phyloP scores from a whole-genome alignment of 2,329 filamentous ascomycete species.

The Cercospora janseana region DNA sequence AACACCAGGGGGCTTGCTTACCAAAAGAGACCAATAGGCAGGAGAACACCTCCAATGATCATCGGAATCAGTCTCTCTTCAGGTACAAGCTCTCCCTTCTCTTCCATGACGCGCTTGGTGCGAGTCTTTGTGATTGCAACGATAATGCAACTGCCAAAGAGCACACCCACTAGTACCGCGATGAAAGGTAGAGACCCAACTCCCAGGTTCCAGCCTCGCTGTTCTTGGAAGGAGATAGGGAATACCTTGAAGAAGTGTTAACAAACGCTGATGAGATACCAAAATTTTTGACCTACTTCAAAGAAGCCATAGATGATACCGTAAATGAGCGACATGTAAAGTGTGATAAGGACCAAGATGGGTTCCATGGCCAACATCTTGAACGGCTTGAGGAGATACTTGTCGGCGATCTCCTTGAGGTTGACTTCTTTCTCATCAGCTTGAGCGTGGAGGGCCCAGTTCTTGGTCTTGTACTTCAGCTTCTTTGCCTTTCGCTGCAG shows the following conservation, averaged over 20 bases:
- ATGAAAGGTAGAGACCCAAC: constrained; percentile 31
- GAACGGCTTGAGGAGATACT: constrained; percentile 52
- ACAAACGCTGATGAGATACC: too few species aligned
- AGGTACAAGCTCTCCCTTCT: constrained; percentile 34
- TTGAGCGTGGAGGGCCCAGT: constrained; percentile 33
- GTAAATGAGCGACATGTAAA: constrained; percentile 37
- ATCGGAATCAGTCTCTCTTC: constrained; percentile 48
- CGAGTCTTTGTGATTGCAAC: constrained; percentile 27
- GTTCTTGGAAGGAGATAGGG: constrained; percentile 33
- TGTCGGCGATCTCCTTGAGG: constrained; percentile 48
- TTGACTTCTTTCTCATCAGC: constrained; percentile 46
- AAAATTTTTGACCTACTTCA: too few species aligned
- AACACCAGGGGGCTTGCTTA: neutral
- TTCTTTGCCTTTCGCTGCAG: constrained; percentile 50
- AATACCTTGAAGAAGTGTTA: too few species aligned
- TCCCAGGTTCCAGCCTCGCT: constrained; percentile 29
- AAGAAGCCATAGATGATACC: constrained; percentile 35
- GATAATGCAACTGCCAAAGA: constrained; percentile 27
- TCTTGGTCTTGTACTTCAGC: constrained; percentile 55
- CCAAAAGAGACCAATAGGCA: constrained; percentile 49
- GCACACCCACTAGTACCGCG: constrained; percentile 28
- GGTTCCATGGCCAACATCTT: constrained; percentile 41
- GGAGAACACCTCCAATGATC: constrained; percentile 44
- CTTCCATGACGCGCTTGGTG: constrained; percentile 22
- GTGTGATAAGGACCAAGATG: constrained; percentile 50